Base-by-base conservation (phyloP, 192 early-diverging fungal genomes). In the Thamnidium elegans region DNA sequence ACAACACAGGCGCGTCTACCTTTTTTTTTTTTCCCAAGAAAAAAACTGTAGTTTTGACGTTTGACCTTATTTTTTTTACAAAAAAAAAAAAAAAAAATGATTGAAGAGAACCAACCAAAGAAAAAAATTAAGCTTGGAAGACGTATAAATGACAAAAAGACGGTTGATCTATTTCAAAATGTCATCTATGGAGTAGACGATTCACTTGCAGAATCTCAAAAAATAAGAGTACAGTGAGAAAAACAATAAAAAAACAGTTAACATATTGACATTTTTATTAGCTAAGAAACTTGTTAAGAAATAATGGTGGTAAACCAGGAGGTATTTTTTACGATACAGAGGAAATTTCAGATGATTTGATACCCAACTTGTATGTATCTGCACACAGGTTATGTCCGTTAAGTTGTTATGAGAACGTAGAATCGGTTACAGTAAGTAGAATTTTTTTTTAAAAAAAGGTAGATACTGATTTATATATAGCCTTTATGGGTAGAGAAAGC, bases 401-500 rank as follows among this genome's bases (percentile, higher is more conserved):
- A 36, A 19, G 43, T 20, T 5, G 10, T 2, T 0, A 20, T 23
- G 43, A 10, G 19, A 1, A 8, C n/a, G 19, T 42, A 11, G 10
- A 59, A 21, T 21, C 42, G 20, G 42, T 59, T 21, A 59, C 36
- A 21, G 56, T 59, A 56, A 56, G 30, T 23, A 30, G 32, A 42
- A 26, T 2, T 3, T 26, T 26, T 26, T 3, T 26, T 26, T 30
- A 20, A 15, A 31, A 34, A 26, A 26, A 26, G 3, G 26, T 2
- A 26, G 1, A 26, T 26, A 26, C 26, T 26, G 26, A 26, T 26
- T 26, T 26, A 26, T 26, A 21, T 21, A 9, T 63, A 62, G 62
- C 62, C 51, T 30, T 8, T 42, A 43, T 64, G 62, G 62, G 42
- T 64, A 15, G 36, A 43, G 20, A 46, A 46, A 21, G 48, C 39